These are phyloP conservation scores for Triticum urartu DNA, from an alignment of 176 grass and related monocot genomes.

Conservation along the genomic window DNA sequence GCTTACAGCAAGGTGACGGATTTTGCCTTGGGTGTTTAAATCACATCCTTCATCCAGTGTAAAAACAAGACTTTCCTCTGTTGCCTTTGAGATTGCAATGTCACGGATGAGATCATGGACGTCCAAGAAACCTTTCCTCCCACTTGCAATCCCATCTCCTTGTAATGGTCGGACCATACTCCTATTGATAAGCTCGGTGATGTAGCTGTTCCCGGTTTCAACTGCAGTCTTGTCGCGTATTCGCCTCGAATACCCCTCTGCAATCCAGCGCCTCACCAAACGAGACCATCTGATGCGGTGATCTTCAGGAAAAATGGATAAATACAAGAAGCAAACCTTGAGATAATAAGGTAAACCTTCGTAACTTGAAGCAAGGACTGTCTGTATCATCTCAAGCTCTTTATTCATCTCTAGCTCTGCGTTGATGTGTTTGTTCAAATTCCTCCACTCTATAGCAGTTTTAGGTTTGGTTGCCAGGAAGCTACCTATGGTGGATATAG, in stretches of 20 bases:
- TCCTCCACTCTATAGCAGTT: conserved; percentile 20
- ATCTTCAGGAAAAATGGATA: conserved; percentile 8
- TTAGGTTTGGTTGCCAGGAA: not conserved
- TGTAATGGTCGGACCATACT: conserved; percentile 24
- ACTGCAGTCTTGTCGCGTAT: not conserved
- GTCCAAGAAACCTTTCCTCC: not conserved
- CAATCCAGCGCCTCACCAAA: conserved; percentile 23
- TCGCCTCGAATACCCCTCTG: conserved; percentile 12
- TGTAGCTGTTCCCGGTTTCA: not conserved
- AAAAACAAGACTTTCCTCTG: conserved; percentile 28
- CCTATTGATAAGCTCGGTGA: not conserved
- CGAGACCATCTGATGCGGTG: not conserved
- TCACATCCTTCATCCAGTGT: not conserved
- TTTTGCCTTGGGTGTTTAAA: not conserved
- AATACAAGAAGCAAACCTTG: not conserved
- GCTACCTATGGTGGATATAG: conserved; percentile 38
- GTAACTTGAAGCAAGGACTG: not conserved
- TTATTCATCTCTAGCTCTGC: not conserved
- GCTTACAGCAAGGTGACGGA: not conserved
- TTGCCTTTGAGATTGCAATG: not conserved
- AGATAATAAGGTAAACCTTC: not conserved
- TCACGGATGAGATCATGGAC: conserved; percentile 13
- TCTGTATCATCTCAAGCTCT: not conserved
- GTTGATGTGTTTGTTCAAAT: not conserved
- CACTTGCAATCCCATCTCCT: not conserved